phyloP scores from a whole-genome alignment of 2,329 filamentous ascomycete species.

The Epichloe uncinata region DNA sequence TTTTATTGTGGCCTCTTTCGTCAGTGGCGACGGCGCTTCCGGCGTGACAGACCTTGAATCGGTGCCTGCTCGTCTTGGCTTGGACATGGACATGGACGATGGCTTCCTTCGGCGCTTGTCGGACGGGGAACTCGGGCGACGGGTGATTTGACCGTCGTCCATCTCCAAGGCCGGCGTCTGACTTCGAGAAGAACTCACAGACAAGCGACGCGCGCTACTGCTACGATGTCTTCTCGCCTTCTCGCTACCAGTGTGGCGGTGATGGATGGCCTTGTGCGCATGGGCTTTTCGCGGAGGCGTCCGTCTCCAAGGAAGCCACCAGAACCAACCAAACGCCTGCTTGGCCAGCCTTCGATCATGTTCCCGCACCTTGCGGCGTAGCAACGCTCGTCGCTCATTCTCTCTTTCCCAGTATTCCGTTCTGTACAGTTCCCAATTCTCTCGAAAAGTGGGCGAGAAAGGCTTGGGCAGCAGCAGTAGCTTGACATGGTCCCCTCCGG shows the following conservation, averaged over 20 bases:
- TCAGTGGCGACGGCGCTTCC: slow-evolving; percentile 39
- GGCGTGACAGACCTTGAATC: slow-evolving; percentile 42
- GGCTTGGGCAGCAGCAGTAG: slow-evolving; percentile 84
- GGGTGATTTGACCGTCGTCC: slow-evolving; percentile 26
- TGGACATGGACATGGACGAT: slow-evolving; percentile 23
- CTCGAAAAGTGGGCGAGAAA: slow-evolving; percentile 85
- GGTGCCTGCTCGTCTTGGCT: slow-evolving; percentile 28
- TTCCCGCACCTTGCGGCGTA: slow-evolving; percentile 56
- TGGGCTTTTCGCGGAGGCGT: slow-evolving; percentile 17
- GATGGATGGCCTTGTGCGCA: slow-evolving; percentile 22
- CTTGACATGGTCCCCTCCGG: slow-evolving; percentile 85
- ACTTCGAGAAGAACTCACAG: slow-evolving; percentile 36
- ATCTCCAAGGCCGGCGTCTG: slow-evolving; percentile 35
- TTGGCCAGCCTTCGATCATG: slow-evolving; percentile 55
- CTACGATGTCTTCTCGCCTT: slow-evolving; percentile 37
- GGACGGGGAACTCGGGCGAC: slow-evolving; percentile 34
- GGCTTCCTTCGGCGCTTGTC: slow-evolving; percentile 40
- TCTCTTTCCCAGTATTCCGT: slow-evolving; percentile 95
- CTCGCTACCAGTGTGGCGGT: slow-evolving; percentile 28
- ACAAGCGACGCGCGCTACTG: slow-evolving; percentile 38
- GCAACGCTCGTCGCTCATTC: slow-evolving; percentile 69
- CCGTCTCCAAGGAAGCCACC: slow-evolving; percentile 66
- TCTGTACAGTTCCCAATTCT: slow-evolving; percentile 93
- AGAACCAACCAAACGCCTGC: slow-evolving; percentile 60
- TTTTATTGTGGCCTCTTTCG: slow-evolving; percentile 28